These are phyloP conservation scores for Colletotrichum godetiae DNA, from an alignment of 2,329 filamentous ascomycete genomes.

Conservation along the genomic window DNA sequence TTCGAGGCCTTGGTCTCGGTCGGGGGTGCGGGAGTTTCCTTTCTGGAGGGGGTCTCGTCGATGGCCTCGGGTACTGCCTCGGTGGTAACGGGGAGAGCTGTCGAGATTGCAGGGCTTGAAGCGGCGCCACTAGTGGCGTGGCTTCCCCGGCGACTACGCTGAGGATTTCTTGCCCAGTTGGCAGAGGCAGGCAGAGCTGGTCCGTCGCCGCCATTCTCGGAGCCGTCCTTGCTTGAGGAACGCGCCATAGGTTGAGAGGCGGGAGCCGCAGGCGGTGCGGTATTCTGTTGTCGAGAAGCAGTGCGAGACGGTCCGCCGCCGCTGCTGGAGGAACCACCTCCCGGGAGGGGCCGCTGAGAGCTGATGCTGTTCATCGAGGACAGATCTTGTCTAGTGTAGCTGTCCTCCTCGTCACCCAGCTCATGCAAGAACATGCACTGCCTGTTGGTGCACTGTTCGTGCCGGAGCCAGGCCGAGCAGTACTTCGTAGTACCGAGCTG, in stretches of 20 bases:
- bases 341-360: slow-evolving; percentile 75
- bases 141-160: slow-evolving; percentile 77
- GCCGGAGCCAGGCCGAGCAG: slow-evolving; percentile 94
- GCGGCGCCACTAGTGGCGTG: slow-evolving; percentile 84
- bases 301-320: slow-evolving; percentile 64
- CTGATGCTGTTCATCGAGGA: slow-evolving; percentile 94
- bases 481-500: slow-evolving; percentile 95
- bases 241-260: slow-evolving; percentile 75
- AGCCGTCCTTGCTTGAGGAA: slow-evolving; percentile 82
- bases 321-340: slow-evolving; percentile 24
- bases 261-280: slow-evolving; percentile 51
- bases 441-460: slow-evolving; percentile 93
- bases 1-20: slow-evolving; percentile 18
- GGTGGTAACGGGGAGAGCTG: slow-evolving; percentile 63
- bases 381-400: slow-evolving; percentile 92
- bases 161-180: slow-evolving; percentile 85
- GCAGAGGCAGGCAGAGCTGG: slow-evolving; percentile 94
- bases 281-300: slow-evolving; percentile 62
- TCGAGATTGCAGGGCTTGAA: slow-evolving; percentile 82
- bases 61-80: slow-evolving; percentile 60
- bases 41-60: slow-evolving; percentile 48
- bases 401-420: slow-evolving; percentile 97
- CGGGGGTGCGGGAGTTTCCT: slow-evolving; percentile 41
- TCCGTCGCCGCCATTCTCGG: slow-evolving; percentile 78
- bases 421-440: slow-evolving; percentile 99